Evolutionary conservation across 768 basidiomycete genomes (phyloP), one percentile per base, ranked within the genome.

Genomic region (Royoungia palumana): DNA sequence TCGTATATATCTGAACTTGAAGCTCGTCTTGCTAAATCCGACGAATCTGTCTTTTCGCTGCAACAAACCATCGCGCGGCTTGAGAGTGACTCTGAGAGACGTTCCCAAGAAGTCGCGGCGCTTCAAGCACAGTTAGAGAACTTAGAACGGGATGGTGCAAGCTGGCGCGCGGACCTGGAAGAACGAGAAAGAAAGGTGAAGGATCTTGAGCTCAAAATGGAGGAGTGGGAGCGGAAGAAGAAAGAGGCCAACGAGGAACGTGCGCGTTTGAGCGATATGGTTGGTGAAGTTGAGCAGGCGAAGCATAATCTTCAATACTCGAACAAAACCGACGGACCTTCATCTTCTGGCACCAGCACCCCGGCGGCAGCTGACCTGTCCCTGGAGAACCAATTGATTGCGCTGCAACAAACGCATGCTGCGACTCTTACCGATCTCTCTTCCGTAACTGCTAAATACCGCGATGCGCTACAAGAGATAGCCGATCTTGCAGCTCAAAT

Each of bases 401-500:
- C 79, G 11, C 77, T 98, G n/a, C 89, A 87, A 61, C 80, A 89
- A 61, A 88, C 85, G 4, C 89, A 93, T 58, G 81, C 81, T 10
- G 84, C 85, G 35, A 91, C 89, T 0, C 76, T 94, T 19, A 73
- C 81, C 8, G 90, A 94, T 57, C 76, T 94, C 32, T 83, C 90
- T 7, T 75, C 81, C 2, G 79, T 96, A 30, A 83, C 86, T 1
- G 68, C 72, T 46, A 94, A 94, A 67, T 97, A 94, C 63, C 83
- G 84, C 25, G 89, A 95, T 51, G 89, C 94, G 16, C 76, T 97
- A 25, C 80, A 81, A 41, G 90, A 95, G 67, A 95, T 99, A 50
- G 87, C 88, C n/a, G 92, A 94, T 59, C 79, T 99, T 35, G 85
- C 87, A 16, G 79, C 83, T n/a, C 92, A 96, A 66, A 83, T 95